Evolutionary conservation across 2,329 filamentous ascomycete species (phyloP), one percentile per base, ranked within the genome.

Genomic region (Harringtonia lauricola): DNA sequence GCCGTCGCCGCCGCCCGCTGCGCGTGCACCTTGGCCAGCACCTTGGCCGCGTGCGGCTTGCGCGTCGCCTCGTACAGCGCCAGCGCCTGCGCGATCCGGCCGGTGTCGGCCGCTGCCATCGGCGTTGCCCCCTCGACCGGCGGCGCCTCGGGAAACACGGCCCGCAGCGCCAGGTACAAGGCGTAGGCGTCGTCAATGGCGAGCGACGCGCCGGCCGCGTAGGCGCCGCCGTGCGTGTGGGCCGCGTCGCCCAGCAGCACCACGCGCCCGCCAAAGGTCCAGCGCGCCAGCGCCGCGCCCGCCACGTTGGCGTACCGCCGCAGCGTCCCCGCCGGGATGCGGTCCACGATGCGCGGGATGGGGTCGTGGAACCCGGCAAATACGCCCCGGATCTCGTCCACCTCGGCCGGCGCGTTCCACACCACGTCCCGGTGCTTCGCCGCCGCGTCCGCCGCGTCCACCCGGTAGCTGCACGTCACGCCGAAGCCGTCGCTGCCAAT

Each of bases 1-100:
- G 44, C 29, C 5, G 43, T 22, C 8, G 54, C 44, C 24, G 47
- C 42, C 12, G 57, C 52, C 62, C 68, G 76, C 52, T 78, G 72
- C 1, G 45, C 45, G 35, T 14, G 38, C 7, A 40, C 38, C 18
- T 22, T 7, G 12, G 17, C 38, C n/a, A 44, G 22, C 13, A 44
- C 36, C 26, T 35, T 39, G 36, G 36, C 35, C 9, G 30, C 42
- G 22, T 44, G 42, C 10, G 42, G 42, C 19, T 29, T 26, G 8
- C 42, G 26, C 14, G 42, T 35, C 3, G 21, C 7, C 30, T 44
- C 42, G 30, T 39, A 44, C 26, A 44, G 36, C 12, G 33, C 29
- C 28, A 44, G 24, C 4, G 30, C 42, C 6, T 30, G 42, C 2
- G 17, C 38, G 24, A 45, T 45, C 19, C 29, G 21, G 13, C 9